A percentile compares a stretch with the other conserved stretches of the same genome.
Conservation (phyloP, 805 yeast genomes). For the Wickerhamomyces bovis region DNA sequence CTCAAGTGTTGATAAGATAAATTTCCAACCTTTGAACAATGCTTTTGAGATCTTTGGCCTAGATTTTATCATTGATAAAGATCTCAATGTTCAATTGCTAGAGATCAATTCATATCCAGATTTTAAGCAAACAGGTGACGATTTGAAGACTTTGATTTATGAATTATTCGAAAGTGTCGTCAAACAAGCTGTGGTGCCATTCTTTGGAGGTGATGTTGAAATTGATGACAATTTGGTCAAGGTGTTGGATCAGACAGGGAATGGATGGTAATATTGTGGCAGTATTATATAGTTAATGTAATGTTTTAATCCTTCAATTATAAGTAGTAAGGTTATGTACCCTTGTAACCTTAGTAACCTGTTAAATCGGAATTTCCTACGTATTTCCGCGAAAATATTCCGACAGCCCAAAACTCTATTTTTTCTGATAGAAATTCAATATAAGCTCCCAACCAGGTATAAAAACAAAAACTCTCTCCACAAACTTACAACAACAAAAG, state of each 20-base stretch:
- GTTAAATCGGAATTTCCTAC: too few species aligned
- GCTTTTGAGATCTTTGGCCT: conserved; percentile 87
- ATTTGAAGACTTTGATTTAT: conserved; percentile 57
- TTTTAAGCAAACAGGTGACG: conserved; percentile 90
- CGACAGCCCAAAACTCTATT: too few species aligned
- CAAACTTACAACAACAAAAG: too few species aligned
- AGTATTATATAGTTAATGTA: too few species aligned
- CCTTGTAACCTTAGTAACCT: too few species aligned
- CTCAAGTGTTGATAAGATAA: conserved; percentile 68
- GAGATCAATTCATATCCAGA: conserved; percentile 96
- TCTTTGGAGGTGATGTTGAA: conserved; percentile 24
- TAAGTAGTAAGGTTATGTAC: too few species aligned
- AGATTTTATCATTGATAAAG: conserved; percentile 70
- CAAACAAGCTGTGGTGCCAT: conserved; percentile 42
- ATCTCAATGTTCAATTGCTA: conserved; percentile 50
- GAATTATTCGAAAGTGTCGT: conserved; percentile 59
- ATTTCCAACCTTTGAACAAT: conserved; percentile 75
- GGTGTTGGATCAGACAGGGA: background rate
- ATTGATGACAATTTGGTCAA: background rate
- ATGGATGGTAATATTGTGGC: background rate
- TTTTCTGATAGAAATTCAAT: too few species aligned
- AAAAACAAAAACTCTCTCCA: too few species aligned
- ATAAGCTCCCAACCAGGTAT: too few species aligned
- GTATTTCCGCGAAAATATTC: too few species aligned
- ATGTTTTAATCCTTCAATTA: too few species aligned